Evolutionary conservation across 306 rosid species (phyloP), one percentile per base, ranked within the genome.

Genomic region (Castanospermum australe): DNA sequence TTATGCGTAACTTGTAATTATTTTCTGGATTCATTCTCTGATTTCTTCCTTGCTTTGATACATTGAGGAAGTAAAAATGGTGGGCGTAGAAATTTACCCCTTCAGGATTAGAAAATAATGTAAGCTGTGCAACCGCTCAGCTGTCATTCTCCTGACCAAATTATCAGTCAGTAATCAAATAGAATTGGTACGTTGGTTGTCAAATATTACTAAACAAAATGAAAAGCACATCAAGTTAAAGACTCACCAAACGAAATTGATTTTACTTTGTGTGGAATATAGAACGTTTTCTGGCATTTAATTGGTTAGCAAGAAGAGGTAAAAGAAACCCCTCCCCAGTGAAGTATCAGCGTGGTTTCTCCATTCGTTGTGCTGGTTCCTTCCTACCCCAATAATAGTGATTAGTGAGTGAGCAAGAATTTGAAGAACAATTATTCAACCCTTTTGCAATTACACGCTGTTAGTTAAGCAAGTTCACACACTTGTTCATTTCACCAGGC

Each of bases 121-220:
- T 7, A 57, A 67, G 22, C 39, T 2, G 28, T 33, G 21, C 12
- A 52, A 76, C 50, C 21, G 84, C 45, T 75, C 56, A 59, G 42
- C 24, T 84, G 71, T 80, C 84, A 60, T 76, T 80, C 82, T 38
- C 5, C 18, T 3, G 13, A 6, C 32, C 38, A 68, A 15, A 15
- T 54, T 14, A 20, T 3, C 42, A 52, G 20, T 20, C 30, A 3
- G 11, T 28, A 9, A 3, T 44, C 25, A 45, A 68, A 68, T 10
- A 38, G 44, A 25, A 42, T 42, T 14, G 33, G 44, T 36, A 20
- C 41, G 52, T 67, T 65, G 71, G 74, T 54, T 70, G 77, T 68
- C 80, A 64, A 76, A 84, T 85, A 55, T 67, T 78, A 77, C 80
- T 41, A 13, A 67, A 79, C 81, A 84, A 84, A 80, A 42, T 80